Percentiles rank a stretch among this genome's conserved stretches.
phyloP scores from a whole-genome alignment of 2,329 filamentous ascomycete species.

The Phaeomoniella chlamydospora region DNA sequence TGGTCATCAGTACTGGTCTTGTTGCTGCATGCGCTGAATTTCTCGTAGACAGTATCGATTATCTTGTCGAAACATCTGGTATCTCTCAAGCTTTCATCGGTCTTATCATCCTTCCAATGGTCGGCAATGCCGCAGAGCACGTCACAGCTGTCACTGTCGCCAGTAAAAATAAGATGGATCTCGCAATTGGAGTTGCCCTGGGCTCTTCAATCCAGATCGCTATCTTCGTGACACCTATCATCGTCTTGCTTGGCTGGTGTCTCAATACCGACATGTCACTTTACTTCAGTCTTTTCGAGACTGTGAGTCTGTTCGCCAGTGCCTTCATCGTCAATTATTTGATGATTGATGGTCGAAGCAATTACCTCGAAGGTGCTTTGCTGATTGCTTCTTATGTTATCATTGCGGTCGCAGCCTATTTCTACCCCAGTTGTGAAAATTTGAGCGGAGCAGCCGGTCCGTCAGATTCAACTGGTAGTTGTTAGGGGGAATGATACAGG shows the following conservation, averaged over 20 bases:
- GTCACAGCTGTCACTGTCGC: constrained; percentile 58
- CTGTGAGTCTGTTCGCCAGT: constrained; percentile 69
- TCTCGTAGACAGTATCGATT: constrained; percentile 53
- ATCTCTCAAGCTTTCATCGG: constrained; percentile 56
- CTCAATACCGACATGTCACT: constrained; percentile 57
- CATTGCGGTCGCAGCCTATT: constrained; percentile 52
- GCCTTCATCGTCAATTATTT: constrained; percentile 81
- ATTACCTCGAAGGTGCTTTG: constrained; percentile 64
- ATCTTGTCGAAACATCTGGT: constrained; percentile 40
- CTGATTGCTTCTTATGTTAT: constrained; percentile 55
- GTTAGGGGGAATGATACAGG: too few relatives aligned
- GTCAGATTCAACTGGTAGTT: constrained; percentile 3
- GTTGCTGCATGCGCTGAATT: constrained; percentile 58
- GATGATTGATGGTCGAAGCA: constrained; percentile 71
- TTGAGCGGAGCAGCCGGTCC: constrained; percentile 21
- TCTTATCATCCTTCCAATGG: constrained; percentile 57
- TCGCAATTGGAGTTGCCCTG: constrained; percentile 58
- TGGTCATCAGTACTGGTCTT: constrained; percentile 49
- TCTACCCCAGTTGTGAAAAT: constrained; percentile 41
- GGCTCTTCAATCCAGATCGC: constrained; percentile 60
- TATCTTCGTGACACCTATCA: constrained; percentile 54
- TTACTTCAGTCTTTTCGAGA: constrained; percentile 82
- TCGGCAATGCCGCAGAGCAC: constrained; percentile 61
- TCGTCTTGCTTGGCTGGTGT: constrained; percentile 59
- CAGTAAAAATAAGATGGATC: constrained; percentile 62